These are phyloP conservation scores for Salmacisia buchloeana DNA, from an alignment of 1,284 basidiomycete genomes.

Conservation along the genomic window DNA sequence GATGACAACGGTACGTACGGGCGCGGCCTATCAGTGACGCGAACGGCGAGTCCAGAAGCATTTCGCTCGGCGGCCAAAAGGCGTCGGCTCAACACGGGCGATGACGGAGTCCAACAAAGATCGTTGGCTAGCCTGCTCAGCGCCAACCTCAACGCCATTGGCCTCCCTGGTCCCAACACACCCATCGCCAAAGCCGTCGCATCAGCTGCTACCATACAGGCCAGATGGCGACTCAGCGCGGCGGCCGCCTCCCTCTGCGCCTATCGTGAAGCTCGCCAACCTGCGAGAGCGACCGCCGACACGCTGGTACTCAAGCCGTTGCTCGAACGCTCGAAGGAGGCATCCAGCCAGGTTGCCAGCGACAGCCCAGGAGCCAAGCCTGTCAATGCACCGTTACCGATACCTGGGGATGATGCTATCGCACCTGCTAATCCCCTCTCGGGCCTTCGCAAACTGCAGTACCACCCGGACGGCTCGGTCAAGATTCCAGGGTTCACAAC, in stretches of 20 bases:
- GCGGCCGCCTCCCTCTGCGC: not conserved
- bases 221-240: not conserved
- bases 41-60: slow-evolving; percentile 1
- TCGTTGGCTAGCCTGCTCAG: not conserved
- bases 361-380: not conserved
- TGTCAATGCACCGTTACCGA: not conserved
- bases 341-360: not conserved
- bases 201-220: not conserved
- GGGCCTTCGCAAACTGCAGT: not conserved
- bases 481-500: slow-evolving; percentile 3
- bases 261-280: not conserved
- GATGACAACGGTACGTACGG: not conserved
- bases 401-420: not conserved
- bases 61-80: not conserved
- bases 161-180: not conserved
- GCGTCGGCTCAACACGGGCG: not conserved
- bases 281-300: not conserved
- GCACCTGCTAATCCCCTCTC: not conserved
- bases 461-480: not conserved
- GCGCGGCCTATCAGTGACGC: not conserved
- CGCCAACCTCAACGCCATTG: not conserved
- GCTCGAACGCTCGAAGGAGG: not conserved
- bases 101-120: not conserved
- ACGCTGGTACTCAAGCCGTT: not conserved
- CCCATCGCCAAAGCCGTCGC: not conserved